Evolutionary conservation across 164 flowering plant species (phyloP).

Genomic region (Macadamia tetraphylla): DNA sequence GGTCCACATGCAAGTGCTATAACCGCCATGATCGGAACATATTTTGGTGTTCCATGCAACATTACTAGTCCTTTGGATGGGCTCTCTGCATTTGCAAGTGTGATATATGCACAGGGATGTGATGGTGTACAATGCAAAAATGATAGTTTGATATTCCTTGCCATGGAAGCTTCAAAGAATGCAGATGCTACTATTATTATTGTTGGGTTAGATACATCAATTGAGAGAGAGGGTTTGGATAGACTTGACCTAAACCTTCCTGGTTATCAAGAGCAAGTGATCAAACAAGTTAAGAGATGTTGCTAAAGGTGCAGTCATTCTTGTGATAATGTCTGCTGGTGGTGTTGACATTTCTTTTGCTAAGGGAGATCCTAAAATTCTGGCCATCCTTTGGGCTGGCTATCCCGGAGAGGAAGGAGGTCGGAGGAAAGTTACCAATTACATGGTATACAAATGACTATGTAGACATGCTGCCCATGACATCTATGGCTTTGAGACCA

Average conservation of each 20-base stretch:
- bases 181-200: constrained; percentile 65
- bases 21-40: too few relatives aligned
- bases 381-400: constrained; percentile 75
- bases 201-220: constrained; percentile 60
- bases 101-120: constrained; percentile 10
- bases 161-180: constrained; percentile 43
- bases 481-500: constrained; percentile 57
- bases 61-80: too few relatives aligned
- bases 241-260: constrained; percentile 46
- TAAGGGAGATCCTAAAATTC: constrained; percentile 49
- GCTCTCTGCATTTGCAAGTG: too few relatives aligned
- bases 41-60: too few relatives aligned
- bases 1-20: too few relatives aligned
- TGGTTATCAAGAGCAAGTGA: constrained; percentile 64
- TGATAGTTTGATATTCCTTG: constrained; percentile 30
- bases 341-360: constrained; percentile 69
- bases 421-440: constrained; percentile 64
- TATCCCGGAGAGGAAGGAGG: constrained; percentile 87
- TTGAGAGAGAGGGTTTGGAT: constrained; percentile 58
- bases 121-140: constrained; percentile 33
- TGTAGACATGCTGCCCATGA: constrained; percentile 57
- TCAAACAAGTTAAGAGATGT: constrained; percentile 47
- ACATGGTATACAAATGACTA: constrained; percentile 77
- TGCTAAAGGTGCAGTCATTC: constrained; percentile 48
- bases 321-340: constrained; percentile 67